Base-by-base conservation (phyloP, 352 stramenopile genomes). In the Phytophthora sp. region DNA sequence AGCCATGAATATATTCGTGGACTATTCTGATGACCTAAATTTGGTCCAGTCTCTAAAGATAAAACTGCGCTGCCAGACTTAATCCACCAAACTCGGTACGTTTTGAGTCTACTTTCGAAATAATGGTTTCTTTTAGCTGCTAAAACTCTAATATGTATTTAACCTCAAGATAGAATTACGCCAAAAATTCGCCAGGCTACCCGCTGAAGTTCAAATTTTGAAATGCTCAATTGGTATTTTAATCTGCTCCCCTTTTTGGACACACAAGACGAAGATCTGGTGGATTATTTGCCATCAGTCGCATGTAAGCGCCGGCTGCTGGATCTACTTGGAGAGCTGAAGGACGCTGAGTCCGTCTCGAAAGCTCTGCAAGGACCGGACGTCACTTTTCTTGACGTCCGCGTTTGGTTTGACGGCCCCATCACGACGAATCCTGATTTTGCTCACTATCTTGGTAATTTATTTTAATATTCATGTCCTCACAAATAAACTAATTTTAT, bases 381-480 rank as follows among this genome's bases (percentile, higher is more conserved):
- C 29, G 41, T 44, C 7, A n/a, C 38, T 3, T 8, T 64, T 3
- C 16, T 51, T 8, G 57, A 44, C 13, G 45, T 64, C 23, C 57
- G 57, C 16, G 33, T 49, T 8, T 64, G 44, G 21, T 57, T 64
- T n/a, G n/a, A n/a, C n/a, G n/a, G n/a, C n/a, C n/a, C n/a, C n/a
- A n/a, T n/a, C n/a, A n/a, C n/a, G n/a, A n/a, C n/a, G n/a, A n/a
- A n/a, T n/a, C n/a, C n/a, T n/a, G n/a, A n/a, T n/a, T n/a, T n/a
- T n/a, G n/a, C n/a, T n/a, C n/a, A n/a, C n/a, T n/a, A n/a, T n/a
- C n/a, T n/a, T n/a, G n/a, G n/a, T n/a, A n/a, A n/a, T n/a, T n/a
- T n/a, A n/a, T n/a, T n/a, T n/a, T n/a, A n/a, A n/a, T n/a, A n/a
- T n/a, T n/a, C n/a, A n/a, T n/a, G n/a, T n/a, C n/a, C n/a, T n/a